phyloP scores from a whole-genome alignment of 345 rosid genomes.

The Boechera divaricarpa region DNA sequence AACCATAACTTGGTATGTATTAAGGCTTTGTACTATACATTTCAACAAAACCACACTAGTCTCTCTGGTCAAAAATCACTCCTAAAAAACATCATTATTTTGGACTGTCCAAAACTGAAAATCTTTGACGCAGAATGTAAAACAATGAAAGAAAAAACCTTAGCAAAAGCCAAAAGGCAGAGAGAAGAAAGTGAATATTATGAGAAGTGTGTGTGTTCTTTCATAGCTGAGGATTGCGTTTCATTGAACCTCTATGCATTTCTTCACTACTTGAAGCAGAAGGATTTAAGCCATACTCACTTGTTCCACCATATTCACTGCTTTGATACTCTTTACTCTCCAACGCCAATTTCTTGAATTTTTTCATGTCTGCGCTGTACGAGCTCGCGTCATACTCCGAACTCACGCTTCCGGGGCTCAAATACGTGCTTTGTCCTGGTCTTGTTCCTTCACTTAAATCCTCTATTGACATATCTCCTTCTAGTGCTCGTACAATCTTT shows the following conservation, averaged over 20 bases:
- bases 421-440: constrained; percentile 44
- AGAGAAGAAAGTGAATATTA: constrained; percentile 14
- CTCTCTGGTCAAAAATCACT: constrained; percentile 34
- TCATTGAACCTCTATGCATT: constrained; percentile 19
- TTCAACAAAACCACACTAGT: constrained; percentile 13
- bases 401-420: constrained; percentile 43
- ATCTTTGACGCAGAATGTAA: constrained; percentile 20
- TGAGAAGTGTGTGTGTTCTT: constrained; percentile 14
- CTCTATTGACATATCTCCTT: constrained; percentile 66
- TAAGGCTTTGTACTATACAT: constrained; percentile 11
- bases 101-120: constrained; percentile 10
- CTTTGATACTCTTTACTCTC: constrained; percentile 54
- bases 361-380: constrained; percentile 60
- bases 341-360: constrained; percentile 52
- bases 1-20: constrained; percentile 27
- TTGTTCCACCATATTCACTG: constrained; percentile 68
- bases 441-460: constrained; percentile 61
- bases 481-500: constrained; percentile 74
- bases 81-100: constrained; percentile 21
- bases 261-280: constrained; percentile 74
- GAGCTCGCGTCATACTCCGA: constrained; percentile 49
- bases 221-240: constrained; percentile 30
- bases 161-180: background rate
- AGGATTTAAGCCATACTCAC: constrained; percentile 75
- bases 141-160: constrained; percentile 8